Base-by-base conservation (phyloP, 257 asterid species). In the Cinchona pubescens region DNA sequence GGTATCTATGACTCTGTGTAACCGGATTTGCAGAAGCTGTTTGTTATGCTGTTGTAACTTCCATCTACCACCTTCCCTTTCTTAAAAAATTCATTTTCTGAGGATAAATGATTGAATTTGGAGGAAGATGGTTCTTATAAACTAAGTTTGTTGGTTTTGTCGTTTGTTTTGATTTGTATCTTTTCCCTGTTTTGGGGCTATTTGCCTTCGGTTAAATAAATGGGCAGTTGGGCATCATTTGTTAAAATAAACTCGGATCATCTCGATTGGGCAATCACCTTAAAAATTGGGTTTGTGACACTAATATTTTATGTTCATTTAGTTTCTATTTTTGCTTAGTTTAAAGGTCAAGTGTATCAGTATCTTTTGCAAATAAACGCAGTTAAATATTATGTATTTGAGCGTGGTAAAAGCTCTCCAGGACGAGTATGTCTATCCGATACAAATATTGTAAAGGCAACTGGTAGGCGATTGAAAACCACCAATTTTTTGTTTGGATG, bases 21-120 rank as follows among this genome's bases (percentile, higher is more conserved):
- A 56, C 46, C 69, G 16, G 72, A 37, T 38, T 48, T 62, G 74
- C 77, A 29, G 82, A 30, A 53, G 53, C 68, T 65, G 81, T 49
- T 69, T 78, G 69, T 42, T 73, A 29, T 42, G 78, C 78, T 64
- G 60, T 78, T 72, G 81, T 78, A 72, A 78, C 78, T 73, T 59
- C 19, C n/a, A n/a, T n/a, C n/a, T n/a, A n/a, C n/a, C n/a, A n/a
- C n/a, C 40, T 23, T 73, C 4, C 25, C 40, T 42, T 38, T 43
- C 32, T 45, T 43, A 42, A 49, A 46, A 58, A 34, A 66, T 73
- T 73, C 43, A 73, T 79, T 38, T 25, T 65, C 56, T 65, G 67
- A 69, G 38, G 72, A 76, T 21, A 76, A 74, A 49, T 7, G 40
- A 71, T 53, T 70, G 59, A 34, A 67, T 63, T 67, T 58, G 78